phyloP scores from a whole-genome alignment of 2,329 filamentous ascomycete genomes.

The Bipolaris bicolor region DNA sequence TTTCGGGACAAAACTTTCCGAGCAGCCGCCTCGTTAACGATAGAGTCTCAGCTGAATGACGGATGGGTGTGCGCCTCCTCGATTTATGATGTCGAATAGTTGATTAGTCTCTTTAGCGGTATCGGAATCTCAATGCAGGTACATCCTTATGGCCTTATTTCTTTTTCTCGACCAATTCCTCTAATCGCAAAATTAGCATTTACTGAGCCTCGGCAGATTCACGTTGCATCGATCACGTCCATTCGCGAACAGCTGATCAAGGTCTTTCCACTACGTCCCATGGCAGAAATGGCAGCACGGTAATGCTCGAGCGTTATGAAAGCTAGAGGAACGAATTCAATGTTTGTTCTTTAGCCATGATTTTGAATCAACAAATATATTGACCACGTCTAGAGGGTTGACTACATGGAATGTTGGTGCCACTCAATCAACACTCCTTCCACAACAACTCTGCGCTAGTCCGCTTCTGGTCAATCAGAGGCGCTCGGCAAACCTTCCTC shows the following conservation, averaged over 20 bases:
- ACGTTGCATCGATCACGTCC: too few species aligned
- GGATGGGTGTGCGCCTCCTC: too few species aligned
- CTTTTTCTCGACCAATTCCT: too few species aligned
- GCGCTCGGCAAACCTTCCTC: conserved; percentile 7
- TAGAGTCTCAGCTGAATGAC: neutral
- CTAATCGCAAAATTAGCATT: too few species aligned
- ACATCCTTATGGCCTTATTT: too few species aligned
- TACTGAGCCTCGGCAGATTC: too few species aligned
- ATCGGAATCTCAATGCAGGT: neutral
- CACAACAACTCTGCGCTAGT: neutral
- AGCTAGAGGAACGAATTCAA: too few species aligned
- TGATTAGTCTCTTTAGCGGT: neutral
- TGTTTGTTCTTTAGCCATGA: too few species aligned
- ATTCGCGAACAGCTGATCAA: neutral
- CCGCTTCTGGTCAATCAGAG: too few species aligned
- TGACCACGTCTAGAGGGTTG: neutral
- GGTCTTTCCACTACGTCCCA: neutral
- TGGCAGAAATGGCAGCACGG: neutral
- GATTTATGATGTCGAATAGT: too few species aligned
- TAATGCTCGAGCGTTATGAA: too few species aligned
- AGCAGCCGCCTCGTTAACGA: neutral
- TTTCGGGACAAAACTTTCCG: neutral
- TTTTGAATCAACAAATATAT: too few species aligned
- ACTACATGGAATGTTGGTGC: neutral
- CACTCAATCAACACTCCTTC: neutral